Percentiles rank a stretch among this genome's conserved stretches.
phyloP scores from a whole-genome alignment of 2,329 filamentous ascomycete genomes.

The Neonectria magnoliae region DNA sequence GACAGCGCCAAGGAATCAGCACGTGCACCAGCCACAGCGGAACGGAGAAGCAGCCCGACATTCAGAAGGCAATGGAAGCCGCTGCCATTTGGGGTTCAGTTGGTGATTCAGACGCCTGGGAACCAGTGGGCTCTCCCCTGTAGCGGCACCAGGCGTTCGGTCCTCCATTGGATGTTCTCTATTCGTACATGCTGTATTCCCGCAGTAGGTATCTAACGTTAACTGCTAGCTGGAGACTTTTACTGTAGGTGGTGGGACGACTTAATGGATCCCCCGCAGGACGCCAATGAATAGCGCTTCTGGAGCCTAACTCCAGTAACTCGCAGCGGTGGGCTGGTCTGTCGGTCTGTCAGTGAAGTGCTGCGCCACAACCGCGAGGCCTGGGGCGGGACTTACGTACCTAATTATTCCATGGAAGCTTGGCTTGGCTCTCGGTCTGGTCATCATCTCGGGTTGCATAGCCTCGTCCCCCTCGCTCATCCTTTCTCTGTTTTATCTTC shows the following conservation, averaged over 20 bases:
- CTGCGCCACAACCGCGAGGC: conserved; percentile 27
- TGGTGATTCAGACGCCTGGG: neutral
- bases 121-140: neutral
- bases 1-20: neutral
- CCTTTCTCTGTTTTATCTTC: neutral
- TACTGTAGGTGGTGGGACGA: neutral
- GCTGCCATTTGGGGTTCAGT: neutral
- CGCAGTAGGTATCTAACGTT: too few relatives aligned
- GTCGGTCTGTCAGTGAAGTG: neutral
- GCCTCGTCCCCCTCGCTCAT: conserved; percentile 1
- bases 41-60: neutral
- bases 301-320: neutral
- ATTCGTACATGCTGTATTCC: too few relatives aligned
- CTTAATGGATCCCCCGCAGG: neutral
- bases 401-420: neutral
- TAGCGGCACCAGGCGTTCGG: neutral
- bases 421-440: conserved; percentile 3
- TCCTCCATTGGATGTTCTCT: too few relatives aligned
- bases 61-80: neutral
- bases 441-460: conserved; percentile 18
- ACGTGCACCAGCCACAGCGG: conserved; percentile 2
- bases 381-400: conserved; percentile 15
- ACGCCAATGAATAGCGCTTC: neutral
- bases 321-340: neutral
- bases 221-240: neutral